A percentile compares a stretch with the other conserved stretches of the same genome.
phyloP scores from a whole-genome alignment of 148 eudicot species.

The Dysphania ambrosioides region DNA sequence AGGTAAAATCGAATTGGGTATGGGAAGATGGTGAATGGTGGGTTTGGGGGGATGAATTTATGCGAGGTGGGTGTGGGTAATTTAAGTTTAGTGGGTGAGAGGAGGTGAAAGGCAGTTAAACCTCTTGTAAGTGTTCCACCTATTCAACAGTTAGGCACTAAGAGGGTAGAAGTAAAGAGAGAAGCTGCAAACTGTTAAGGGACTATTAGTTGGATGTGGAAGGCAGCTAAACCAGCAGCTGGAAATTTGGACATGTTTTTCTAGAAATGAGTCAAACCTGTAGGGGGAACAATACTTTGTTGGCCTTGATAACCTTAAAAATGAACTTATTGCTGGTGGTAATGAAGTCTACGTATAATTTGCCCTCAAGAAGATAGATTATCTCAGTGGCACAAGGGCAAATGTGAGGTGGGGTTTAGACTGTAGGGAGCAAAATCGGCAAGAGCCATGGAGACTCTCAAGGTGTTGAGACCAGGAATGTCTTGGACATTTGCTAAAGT shows the following conservation, averaged over 20 bases:
- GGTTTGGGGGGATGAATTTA: too few species aligned
- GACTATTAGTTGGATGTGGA: constrained; percentile 35
- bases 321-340: constrained; percentile 28
- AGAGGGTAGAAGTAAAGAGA: constrained; percentile 27
- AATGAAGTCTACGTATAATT: constrained; percentile 29
- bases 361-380: constrained; percentile 21
- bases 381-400: constrained; percentile 30
- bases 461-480: constrained; percentile 26
- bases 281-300: constrained; percentile 29
- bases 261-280: constrained; percentile 34
- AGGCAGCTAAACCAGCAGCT: constrained; percentile 33
- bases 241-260: constrained; percentile 22
- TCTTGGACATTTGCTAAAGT: constrained; percentile 21
- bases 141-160: constrained; percentile 27
- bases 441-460: constrained; percentile 22
- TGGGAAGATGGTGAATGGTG: too few species aligned
- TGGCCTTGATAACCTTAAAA: constrained; percentile 25
- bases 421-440: constrained; percentile 23
- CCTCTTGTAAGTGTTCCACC: too few species aligned
- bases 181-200: constrained; percentile 33
- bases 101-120: too few species aligned
- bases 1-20: too few species aligned
- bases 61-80: too few species aligned
- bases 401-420: constrained; percentile 24
- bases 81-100: too few species aligned